Base-by-base conservation (phyloP, 768 basidiomycete species). In the Tubosaeta sp. region DNA sequence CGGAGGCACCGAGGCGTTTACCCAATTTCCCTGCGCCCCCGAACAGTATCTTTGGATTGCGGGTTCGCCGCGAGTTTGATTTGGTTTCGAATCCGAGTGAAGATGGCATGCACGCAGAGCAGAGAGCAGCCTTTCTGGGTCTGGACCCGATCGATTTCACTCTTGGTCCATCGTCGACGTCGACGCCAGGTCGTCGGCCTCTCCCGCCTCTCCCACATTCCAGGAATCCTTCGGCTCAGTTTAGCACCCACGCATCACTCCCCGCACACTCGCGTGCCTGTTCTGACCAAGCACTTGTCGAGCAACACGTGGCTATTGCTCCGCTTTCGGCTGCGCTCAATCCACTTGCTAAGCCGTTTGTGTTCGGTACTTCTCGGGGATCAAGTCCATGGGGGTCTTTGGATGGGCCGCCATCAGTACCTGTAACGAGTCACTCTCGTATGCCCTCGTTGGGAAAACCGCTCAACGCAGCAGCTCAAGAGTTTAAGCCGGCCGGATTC, bases 71-170 rank as follows among this genome's bases (percentile, higher is more conserved):
- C 6, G 80, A 79, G 19, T 81, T 83, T 46, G 90, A 93, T 57
- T 73, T 90, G 55, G 80, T 90, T 25, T 92, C 90, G 30, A 93
- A 93, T 66, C 90, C 90, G 1, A 90, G 88, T 58, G 90, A 93
- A 53, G 90, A 92, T 60, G 83, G 77, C 18, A 62, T 64, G 56
- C 64, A 53, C 10, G 61, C 64, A 4, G 64, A 64, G 46, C 57
- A 71, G 56, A 54, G 70, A 61, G 56, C 74, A 14, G 58, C 76
- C 25, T 81, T 79, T 58, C 67, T 78, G 6, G 76, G 74, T 6
- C 62, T 77, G 41, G 68, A 71, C 41, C 68, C 69, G 4, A 55
- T 71, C 50, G 69, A 75, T 22, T 80, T 77, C 54, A 76, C 75
- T 47, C 69, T 77, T 8, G 71, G 74, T 2, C 74, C 76, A 6